Evolutionary conservation across 805 yeast genomes (phyloP).

Genomic region (Groenewaldozyma salmanticensis): DNA sequence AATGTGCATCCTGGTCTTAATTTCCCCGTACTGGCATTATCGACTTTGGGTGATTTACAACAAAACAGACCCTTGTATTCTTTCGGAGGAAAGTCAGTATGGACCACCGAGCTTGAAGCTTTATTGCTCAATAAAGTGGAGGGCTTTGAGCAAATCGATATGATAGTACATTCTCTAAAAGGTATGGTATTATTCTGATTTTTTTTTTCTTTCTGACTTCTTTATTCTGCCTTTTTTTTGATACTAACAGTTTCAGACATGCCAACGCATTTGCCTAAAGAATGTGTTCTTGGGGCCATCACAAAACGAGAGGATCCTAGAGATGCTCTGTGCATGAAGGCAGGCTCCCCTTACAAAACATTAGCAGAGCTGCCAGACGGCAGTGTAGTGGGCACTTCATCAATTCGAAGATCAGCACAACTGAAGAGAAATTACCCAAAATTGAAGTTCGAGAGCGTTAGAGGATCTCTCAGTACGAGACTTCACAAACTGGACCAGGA

Average conservation of each 20-base stretch:
- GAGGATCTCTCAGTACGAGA: slow-evolving; percentile 82
- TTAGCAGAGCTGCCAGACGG: slow-evolving; percentile 75
- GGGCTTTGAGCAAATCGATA: slow-evolving; percentile 61
- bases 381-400: slow-evolving; percentile 86
- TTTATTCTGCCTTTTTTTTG: not conserved
- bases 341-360: slow-evolving; percentile 49
- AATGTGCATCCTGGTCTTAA: slow-evolving; percentile 50
- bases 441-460: slow-evolving; percentile 67
- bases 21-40: slow-evolving; percentile 70
- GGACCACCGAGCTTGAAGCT: slow-evolving; percentile 93
- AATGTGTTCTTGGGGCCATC: slow-evolving; percentile 81
- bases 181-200: slow-evolving; percentile 38
- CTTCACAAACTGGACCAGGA: slow-evolving; percentile 69
- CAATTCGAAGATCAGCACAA: slow-evolving; percentile 90
- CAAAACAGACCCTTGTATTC: slow-evolving; percentile 80
- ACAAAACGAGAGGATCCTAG: slow-evolving; percentile 84
- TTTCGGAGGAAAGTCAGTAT: slow-evolving; percentile 90
- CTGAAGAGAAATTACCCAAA: slow-evolving; percentile 68
- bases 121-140: slow-evolving; percentile 48
- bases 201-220: not conserved
- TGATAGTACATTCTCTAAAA: slow-evolving; percentile 88
- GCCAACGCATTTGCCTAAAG: slow-evolving; percentile 86
- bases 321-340: slow-evolving; percentile 77
- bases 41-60: slow-evolving; percentile 85
- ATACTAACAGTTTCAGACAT: too few species aligned